Evolutionary conservation across 139 green algal genomes (phyloP).

Genomic region (Prasinococcaceae sp.): DNA sequence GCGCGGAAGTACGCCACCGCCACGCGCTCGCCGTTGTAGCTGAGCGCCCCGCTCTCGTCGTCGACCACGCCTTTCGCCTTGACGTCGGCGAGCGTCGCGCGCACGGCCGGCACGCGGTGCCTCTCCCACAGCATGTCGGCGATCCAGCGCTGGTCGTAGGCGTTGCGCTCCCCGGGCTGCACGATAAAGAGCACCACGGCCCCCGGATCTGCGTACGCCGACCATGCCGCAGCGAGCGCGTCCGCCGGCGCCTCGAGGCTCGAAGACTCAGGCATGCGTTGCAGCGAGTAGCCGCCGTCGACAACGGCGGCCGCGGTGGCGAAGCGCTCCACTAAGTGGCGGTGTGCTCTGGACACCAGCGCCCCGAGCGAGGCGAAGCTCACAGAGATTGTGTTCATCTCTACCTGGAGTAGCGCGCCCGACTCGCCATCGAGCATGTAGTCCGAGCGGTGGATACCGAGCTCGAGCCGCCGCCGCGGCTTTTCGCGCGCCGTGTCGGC

Average conservation of each 20-base stretch:
- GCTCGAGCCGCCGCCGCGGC: constrained; percentile 25
- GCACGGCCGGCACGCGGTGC: constrained; percentile 49
- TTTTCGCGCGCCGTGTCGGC: constrained; percentile 12
- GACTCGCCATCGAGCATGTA: constrained; percentile 94
- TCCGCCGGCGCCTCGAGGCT: constrained; percentile 33
- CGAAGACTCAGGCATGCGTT: no score
- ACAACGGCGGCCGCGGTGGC: no score
- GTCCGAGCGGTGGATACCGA: constrained; percentile 79
- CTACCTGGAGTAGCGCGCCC: constrained; percentile 74
- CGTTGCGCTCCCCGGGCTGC: constrained; percentile 78
- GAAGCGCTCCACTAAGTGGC: no score
- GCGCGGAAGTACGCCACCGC: constrained; percentile 56
- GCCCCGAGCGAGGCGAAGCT: constrained; percentile 74
- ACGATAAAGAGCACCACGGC: constrained; percentile 78
- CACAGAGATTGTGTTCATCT: constrained; percentile 95
- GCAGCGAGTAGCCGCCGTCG: no score
- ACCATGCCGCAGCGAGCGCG: constrained; percentile 37
- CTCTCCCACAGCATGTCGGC: constrained; percentile 51
- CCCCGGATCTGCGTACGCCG: constrained; percentile 11
- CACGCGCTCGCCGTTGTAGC: constrained; percentile 6
- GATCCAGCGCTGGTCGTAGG: constrained; percentile 70
- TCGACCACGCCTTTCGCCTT: constrained; percentile 21
- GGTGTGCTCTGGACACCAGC: constrained; percentile 39
- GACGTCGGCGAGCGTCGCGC: constrained; percentile 54
- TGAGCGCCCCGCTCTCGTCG: constrained; percentile 18